phyloP scores from a whole-genome alignment of 2,329 filamentous ascomycete species.

The Colletotrichum sp. region DNA sequence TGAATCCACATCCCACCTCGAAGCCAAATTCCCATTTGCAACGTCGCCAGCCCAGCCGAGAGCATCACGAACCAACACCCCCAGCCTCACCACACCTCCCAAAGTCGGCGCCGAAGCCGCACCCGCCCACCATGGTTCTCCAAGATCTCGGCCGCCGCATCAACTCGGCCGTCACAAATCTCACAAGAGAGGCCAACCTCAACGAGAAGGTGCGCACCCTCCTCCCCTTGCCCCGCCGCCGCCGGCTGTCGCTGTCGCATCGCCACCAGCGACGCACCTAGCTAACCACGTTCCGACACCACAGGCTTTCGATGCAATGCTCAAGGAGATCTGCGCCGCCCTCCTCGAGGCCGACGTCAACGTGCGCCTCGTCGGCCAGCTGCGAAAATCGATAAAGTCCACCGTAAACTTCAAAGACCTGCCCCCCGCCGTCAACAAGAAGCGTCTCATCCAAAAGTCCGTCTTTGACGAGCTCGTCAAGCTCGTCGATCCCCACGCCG shows the following conservation, averaged over 20 bases:
- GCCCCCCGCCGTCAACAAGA: slow-evolving; percentile 93
- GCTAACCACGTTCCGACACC: background rate
- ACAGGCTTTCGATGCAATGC: slow-evolving; percentile 94
- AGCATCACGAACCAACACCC: slow-evolving; percentile 8
- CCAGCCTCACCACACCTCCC: background rate
- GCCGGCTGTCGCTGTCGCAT: background rate
- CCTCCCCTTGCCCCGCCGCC: background rate
- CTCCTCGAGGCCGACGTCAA: slow-evolving; percentile 98
- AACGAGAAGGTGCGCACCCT: slow-evolving; percentile 81
- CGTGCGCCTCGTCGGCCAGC: slow-evolving; percentile 86
- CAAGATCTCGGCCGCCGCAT: slow-evolving; percentile 99
- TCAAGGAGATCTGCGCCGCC: slow-evolving; percentile 97
- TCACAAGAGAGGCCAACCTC: slow-evolving; percentile 89
- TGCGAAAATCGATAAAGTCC: slow-evolving; percentile 90
- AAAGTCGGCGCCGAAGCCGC: slow-evolving; percentile 24
- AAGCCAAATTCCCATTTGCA: slow-evolving; percentile 23
- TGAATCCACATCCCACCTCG: slow-evolving; percentile 14
- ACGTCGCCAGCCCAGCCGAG: slow-evolving; percentile 9
- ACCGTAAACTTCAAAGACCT: slow-evolving; percentile 96
- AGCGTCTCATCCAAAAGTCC: slow-evolving; percentile 95
- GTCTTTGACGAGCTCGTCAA: slow-evolving; percentile 97
- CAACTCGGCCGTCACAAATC: slow-evolving; percentile 92
- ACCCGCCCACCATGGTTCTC: slow-evolving; percentile 78
- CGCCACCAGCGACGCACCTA: background rate
- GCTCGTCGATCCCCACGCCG: slow-evolving; percentile 93